phyloP scores from a whole-genome alignment of 768 basidiomycete genomes.

The Tylopilus sp. region DNA sequence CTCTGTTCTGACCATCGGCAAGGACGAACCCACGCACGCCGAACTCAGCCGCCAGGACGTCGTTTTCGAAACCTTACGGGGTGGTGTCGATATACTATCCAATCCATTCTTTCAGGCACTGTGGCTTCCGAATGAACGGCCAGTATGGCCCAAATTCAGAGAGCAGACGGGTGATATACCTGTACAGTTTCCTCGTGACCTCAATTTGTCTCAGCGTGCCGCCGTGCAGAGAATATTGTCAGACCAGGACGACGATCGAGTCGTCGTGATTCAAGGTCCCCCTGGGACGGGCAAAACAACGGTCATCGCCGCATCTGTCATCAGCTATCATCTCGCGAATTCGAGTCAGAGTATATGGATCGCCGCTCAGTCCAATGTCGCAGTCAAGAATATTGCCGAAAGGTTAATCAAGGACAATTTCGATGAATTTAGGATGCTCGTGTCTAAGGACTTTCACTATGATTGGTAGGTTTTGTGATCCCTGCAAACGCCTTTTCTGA shows the following conservation, averaged over 20 bases:
- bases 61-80: conserved; percentile 24
- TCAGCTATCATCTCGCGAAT: conserved; percentile 16
- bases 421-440: conserved; percentile 37
- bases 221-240: conserved; percentile 34
- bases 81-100: conserved; percentile 9
- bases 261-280: conserved; percentile 34
- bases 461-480: conserved; percentile 36
- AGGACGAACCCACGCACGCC: conserved; percentile 52
- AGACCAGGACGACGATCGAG: conserved; percentile 12
- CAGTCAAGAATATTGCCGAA: conserved; percentile 52
- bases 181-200: conserved; percentile 1
- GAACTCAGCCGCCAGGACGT: conserved; percentile 34
- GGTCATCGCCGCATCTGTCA: conserved; percentile 37
- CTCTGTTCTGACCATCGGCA: conserved; percentile 49
- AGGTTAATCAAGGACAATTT: conserved; percentile 36
- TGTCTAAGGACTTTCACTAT: conserved; percentile 44
- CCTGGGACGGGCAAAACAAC: conserved; percentile 46
- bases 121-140: conserved; percentile 22
- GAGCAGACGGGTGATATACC: not conserved
- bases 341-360: conserved; percentile 33
- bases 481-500: not conserved
- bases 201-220: conserved; percentile 27
- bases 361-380: conserved; percentile 48
- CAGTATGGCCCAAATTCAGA: conserved; percentile 14
- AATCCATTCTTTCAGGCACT: conserved; percentile 27